Percentiles rank a stretch among this genome's conserved stretches.
phyloP scores from a whole-genome alignment of 2,329 filamentous ascomycete genomes.

The Aureobasidium lini region DNA sequence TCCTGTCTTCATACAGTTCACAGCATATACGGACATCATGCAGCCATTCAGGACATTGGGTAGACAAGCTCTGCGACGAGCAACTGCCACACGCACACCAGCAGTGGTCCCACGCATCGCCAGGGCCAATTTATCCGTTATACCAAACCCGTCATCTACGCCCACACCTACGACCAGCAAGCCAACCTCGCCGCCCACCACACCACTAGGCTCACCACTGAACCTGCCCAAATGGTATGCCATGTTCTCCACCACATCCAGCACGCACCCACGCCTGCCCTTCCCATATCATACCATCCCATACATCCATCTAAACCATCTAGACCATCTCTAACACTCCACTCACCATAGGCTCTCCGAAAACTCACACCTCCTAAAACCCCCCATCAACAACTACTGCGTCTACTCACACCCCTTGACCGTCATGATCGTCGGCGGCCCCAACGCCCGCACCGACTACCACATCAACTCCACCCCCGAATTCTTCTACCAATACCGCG shows the following conservation, averaged over 20 bases:
- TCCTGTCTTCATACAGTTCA: neutral
- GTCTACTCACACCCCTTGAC: conserved; percentile 80
- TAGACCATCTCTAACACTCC: neutral
- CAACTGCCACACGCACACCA: neutral
- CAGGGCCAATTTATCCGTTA: neutral
- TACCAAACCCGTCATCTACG: neutral
- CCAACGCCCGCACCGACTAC: conserved; percentile 94
- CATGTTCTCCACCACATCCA: neutral
- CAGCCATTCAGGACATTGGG: conserved; percentile 4
- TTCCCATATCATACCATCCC: too few relatives aligned
- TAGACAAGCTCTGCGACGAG: neutral
- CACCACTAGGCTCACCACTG: conserved; percentile 26
- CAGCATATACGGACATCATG: neutral
- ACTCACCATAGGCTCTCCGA: conserved; percentile 64
- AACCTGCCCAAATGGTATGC: conserved; percentile 40
- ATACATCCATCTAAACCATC: neutral
- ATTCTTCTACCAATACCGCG: conserved; percentile 96
- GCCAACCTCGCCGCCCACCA: neutral
- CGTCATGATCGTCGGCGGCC: conserved; percentile 92
- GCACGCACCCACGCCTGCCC: neutral
- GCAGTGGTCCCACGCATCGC: neutral
- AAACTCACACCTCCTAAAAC: conserved; percentile 86
- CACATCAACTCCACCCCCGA: conserved; percentile 95
- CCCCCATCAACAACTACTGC: conserved; percentile 95
- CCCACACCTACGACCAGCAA: neutral